phyloP scores from a whole-genome alignment of 2,329 filamentous ascomycete genomes.

The Penicillium sp. region DNA sequence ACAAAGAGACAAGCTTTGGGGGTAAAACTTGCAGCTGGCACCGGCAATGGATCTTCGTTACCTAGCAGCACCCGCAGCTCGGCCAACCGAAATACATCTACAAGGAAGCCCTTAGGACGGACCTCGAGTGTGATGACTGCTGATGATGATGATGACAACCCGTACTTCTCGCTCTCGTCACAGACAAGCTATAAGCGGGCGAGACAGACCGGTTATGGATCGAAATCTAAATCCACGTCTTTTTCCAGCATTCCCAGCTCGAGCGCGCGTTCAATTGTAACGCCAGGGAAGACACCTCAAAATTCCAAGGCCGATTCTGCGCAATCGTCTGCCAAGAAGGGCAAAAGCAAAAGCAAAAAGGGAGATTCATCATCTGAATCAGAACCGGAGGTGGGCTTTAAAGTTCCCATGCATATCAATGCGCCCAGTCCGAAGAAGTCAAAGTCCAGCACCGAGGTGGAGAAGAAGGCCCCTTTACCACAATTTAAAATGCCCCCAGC shows the following conservation, averaged over 20 bases:
- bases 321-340: background rate
- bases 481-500: constrained; percentile 29
- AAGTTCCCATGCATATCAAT: constrained; percentile 26
- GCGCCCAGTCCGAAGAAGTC: constrained; percentile 12
- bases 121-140: constrained; percentile 11
- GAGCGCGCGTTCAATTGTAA: constrained; percentile 10
- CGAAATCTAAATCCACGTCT: constrained; percentile 3
- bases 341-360: constrained; percentile 6
- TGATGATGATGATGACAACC: constrained; percentile 11
- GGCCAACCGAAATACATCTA: constrained; percentile 3
- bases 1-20: constrained; percentile 16
- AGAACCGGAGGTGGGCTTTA: constrained; percentile 21
- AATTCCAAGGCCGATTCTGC: background rate
- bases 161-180: constrained; percentile 7
- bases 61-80: constrained; percentile 1
- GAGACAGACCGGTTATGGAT: background rate
- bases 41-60: background rate
- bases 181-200: constrained; percentile 16
- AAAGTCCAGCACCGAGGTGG: background rate
- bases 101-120: constrained; percentile 1
- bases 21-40: constrained; percentile 21
- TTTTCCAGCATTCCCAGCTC: constrained; percentile 17
- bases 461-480: background rate
- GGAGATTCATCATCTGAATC: background rate
- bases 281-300: constrained; percentile 4